Base-by-base conservation (phyloP, 2,329 filamentous ascomycete genomes). In the Alternaria gaisen region DNA sequence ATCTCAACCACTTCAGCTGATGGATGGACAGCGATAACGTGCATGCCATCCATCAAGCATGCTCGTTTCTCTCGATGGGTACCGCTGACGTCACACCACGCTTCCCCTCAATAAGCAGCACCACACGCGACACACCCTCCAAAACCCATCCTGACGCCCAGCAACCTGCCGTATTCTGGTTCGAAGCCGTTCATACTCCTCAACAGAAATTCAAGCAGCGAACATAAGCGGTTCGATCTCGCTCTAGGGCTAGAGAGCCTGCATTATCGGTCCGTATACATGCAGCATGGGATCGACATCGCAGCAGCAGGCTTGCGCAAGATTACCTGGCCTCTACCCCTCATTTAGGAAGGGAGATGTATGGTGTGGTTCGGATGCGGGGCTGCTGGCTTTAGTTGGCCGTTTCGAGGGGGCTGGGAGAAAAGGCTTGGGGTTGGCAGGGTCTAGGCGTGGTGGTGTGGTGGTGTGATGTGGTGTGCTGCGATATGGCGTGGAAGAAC, bases 401-500 rank as follows among this genome's bases (percentile, higher is more conserved):
- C 4, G 44, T 22, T 34, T 34, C 16, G 28, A 11, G 28, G 28
- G 18, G 47, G 20, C 22, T 38, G 46, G 28, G 30, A 22, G 11
- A 26, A n/a, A n/a, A 32, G 10, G 28, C 16, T 32, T 32, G 10
- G 22, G 41, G 41, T 26, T n/a, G 22, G 22, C 14, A 16, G 46
- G 47, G 47, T 38, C 32, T 51, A 51, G 32, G 20, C 44, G 44
- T 48, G 44, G 14, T 50, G 18, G 48, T 40, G 50, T 41, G 50
- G 16, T 50, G 18, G 48, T 26, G 34, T 41, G 50, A 28, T 47
- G 50, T 41, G 50, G 34, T 41, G 50, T 52, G 50, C 18, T 52
- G 22, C 22, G 34, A 9, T 10, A 22, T 52, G 22, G 18, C n/a
- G 14, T 40, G 48, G 18, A 9, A 51, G 50, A 50, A 50, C 5